These are phyloP conservation scores for Metschnikowia santaceciliae DNA, from an alignment of 805 yeast species.

Conservation along the genomic window DNA sequence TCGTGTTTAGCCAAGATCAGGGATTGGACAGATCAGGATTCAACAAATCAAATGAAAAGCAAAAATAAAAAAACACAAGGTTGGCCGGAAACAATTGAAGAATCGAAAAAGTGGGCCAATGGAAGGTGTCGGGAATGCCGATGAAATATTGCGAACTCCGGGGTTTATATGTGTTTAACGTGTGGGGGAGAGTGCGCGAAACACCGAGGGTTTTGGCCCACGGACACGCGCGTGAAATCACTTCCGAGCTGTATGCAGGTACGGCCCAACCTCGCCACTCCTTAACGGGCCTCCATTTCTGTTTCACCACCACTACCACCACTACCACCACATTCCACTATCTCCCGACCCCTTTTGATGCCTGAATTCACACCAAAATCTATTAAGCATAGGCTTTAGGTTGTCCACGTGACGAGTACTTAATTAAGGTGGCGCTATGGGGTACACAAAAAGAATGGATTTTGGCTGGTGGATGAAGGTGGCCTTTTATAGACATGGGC, in stretches of 20 bases:
- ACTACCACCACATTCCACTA: too few species aligned
- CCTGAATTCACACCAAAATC: too few species aligned
- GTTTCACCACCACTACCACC: too few species aligned
- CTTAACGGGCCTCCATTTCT: too few species aligned
- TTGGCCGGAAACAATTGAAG: neutral
- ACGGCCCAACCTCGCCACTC: neutral
- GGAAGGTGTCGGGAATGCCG: neutral
- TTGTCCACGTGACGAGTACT: too few species aligned
- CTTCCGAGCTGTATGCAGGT: neutral
- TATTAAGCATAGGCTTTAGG: too few species aligned
- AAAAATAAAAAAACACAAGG: neutral
- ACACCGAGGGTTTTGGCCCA: conserved; percentile 2
- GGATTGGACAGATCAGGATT: neutral
- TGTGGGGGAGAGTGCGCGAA: conserved; percentile 1
- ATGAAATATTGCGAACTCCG: neutral
- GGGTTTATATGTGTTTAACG: neutral
- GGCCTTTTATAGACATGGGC: too few species aligned
- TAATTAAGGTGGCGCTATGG: too few species aligned
- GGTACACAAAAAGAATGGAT: too few species aligned
- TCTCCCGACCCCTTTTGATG: too few species aligned
- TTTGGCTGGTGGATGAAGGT: too few species aligned
- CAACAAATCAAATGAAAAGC: neutral
- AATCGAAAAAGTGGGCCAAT: neutral
- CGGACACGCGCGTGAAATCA: neutral
- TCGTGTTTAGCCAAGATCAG: too few species aligned